Evolutionary conservation across 2,329 filamentous ascomycete species (phyloP).

Genomic region (Endocalyx cinctus): DNA sequence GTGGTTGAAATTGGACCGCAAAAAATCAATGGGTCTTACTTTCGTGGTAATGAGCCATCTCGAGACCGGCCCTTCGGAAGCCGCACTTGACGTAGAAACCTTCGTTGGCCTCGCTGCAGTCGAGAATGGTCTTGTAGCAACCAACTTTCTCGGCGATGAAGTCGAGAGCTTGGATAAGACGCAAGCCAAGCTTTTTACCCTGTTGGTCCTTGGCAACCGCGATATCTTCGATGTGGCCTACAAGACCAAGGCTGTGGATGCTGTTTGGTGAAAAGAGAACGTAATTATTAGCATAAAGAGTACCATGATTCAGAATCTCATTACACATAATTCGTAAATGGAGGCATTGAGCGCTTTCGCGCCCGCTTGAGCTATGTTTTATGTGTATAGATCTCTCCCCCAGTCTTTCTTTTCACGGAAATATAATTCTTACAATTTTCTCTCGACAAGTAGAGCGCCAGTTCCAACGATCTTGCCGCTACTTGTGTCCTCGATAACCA

Average conservation of each 20-base stretch:
- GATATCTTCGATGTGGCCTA: conserved; percentile 97
- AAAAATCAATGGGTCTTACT: conserved; percentile 34
- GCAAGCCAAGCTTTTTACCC: conserved; percentile 90
- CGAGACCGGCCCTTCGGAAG: conserved; percentile 82
- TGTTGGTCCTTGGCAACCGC: conserved; percentile 93
- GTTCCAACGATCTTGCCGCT: conserved; percentile 73
- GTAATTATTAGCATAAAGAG: too few species aligned
- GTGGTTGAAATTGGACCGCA: too few species aligned
- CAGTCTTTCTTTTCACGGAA: neutral
- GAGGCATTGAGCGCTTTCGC: too few species aligned
- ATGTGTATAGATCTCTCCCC: too few species aligned
- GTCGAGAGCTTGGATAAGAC: conserved; percentile 91
- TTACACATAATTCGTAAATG: too few species aligned
- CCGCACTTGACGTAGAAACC: conserved; percentile 98
- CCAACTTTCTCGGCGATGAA: conserved; percentile 81
- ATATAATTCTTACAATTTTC: conserved; percentile 69
- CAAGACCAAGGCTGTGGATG: conserved; percentile 74
- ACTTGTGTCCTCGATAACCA: conserved; percentile 74
- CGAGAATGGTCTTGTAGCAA: conserved; percentile 95
- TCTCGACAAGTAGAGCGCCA: conserved; percentile 84
- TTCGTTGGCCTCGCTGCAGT: conserved; percentile 94
- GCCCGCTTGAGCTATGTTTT: too few species aligned
- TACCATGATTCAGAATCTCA: too few species aligned
- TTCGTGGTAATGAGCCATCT: conserved; percentile 97
- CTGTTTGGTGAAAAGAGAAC: conserved; percentile 36